Conservation (phyloP, 441 rosid species). For the Croton laevigatus region DNA sequence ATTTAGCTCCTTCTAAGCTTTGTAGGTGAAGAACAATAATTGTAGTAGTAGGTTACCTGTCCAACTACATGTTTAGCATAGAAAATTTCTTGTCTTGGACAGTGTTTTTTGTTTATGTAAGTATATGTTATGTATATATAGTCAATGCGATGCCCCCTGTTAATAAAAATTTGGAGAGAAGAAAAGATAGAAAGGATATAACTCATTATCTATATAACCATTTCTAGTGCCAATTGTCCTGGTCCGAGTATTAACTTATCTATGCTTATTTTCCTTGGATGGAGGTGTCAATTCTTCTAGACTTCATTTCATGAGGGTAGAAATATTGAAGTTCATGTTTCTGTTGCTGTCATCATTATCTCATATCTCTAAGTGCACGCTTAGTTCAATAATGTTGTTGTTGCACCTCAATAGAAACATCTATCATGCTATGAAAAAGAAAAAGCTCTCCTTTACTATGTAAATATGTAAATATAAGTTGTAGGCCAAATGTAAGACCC, state of each 20-base stretch:
- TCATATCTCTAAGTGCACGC: neutral
- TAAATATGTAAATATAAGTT: too few species aligned
- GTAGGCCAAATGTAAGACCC: too few species aligned
- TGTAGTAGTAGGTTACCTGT: neutral
- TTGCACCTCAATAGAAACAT: too few species aligned
- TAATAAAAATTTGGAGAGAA: neutral
- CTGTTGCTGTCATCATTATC: neutral
- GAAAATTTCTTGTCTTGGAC: neutral
- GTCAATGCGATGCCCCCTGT: neutral
- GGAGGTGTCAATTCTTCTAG: neutral
- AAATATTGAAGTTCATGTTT: neutral
- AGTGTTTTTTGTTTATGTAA: neutral
- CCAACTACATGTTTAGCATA: neutral
- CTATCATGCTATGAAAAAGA: too few species aligned
- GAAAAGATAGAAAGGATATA: neutral
- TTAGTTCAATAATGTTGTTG: too few species aligned
- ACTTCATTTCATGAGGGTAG: neutral
- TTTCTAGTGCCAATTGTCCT: too few species aligned
- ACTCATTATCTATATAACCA: neutral
- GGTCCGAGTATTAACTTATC: neutral
- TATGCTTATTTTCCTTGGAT: neutral
- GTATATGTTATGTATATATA: neutral
- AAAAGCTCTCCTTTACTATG: too few species aligned
- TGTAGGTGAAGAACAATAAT: neutral
- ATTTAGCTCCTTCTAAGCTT: neutral